Evolutionary conservation across 2,329 filamentous ascomycete genomes (phyloP).

Genomic region (Aspergillus unguis): DNA sequence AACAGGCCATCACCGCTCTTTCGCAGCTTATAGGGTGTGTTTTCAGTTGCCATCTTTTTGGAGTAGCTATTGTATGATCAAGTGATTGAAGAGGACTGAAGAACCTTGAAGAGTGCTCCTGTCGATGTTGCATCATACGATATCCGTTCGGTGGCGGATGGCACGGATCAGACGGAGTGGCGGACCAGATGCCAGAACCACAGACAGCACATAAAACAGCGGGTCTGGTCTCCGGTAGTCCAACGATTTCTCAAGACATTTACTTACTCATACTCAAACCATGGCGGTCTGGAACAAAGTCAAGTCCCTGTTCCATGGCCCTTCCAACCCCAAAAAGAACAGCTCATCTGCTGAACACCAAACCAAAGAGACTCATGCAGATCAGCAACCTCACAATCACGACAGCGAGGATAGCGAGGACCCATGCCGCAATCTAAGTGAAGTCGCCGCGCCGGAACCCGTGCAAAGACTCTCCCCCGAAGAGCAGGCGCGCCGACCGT

Average conservation of each 20-base stretch:
- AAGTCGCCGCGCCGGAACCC: background rate
- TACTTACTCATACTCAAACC: background rate
- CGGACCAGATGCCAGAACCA: background rate
- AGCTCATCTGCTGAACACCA: background rate
- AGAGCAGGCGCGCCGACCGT: background rate
- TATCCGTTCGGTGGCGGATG: background rate
- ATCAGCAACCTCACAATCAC: background rate
- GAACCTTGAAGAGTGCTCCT: background rate
- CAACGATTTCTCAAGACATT: background rate
- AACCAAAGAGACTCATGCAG: background rate
- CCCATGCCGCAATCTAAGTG: background rate
- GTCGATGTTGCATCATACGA: background rate
- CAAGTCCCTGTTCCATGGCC: background rate
- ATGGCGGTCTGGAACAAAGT: background rate
- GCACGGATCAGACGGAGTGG: background rate
- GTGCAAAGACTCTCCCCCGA: background rate
- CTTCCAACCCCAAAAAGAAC: background rate
- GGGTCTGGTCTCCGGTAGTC: too few relatives aligned
- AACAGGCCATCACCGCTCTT: slow-evolving; percentile 52
- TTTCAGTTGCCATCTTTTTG: background rate
- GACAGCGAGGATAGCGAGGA: background rate
- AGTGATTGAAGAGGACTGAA: background rate
- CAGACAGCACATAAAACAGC: background rate
- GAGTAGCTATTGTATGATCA: background rate
- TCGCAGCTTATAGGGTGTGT: background rate